phyloP scores from a whole-genome alignment of 2,329 filamentous ascomycete genomes.

The Acrocalymma vagum region DNA sequence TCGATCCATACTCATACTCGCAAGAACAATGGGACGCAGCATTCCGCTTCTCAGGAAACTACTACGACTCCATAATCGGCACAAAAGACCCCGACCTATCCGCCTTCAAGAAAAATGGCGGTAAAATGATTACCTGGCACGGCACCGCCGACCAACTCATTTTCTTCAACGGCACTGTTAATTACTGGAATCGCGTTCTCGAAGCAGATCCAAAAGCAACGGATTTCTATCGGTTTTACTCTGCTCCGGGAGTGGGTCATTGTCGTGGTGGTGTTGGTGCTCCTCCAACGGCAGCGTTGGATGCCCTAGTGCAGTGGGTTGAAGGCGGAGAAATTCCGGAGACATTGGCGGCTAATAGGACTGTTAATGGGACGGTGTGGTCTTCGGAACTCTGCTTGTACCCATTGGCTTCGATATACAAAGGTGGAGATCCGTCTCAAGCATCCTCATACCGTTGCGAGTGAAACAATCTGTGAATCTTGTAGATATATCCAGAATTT shows the following conservation, averaged over 20 bases:
- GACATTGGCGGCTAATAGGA: slow-evolving; percentile 9
- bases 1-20: slow-evolving; percentile 30
- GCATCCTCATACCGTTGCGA: slow-evolving; percentile 12
- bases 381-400: slow-evolving; percentile 2
- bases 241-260: slow-evolving; percentile 19
- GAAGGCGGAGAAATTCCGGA: slow-evolving; percentile 14
- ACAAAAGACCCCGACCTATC: slow-evolving; percentile 49
- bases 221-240: slow-evolving; percentile 20
- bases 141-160: slow-evolving; percentile 31
- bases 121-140: slow-evolving; percentile 56
- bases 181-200: slow-evolving; percentile 3
- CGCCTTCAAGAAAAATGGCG: slow-evolving; percentile 44
- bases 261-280: slow-evolving; percentile 15
- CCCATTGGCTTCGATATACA: slow-evolving; percentile 13
- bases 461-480: too few relatives aligned
- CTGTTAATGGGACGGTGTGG: slow-evolving; percentile 1
- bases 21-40: slow-evolving; percentile 29
- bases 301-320: slow-evolving; percentile 19
- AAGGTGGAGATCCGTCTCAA: slow-evolving; percentile 10
- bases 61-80: slow-evolving; percentile 48
- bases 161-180: slow-evolving; percentile 5
- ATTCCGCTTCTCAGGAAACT: slow-evolving; percentile 29
- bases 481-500: too few relatives aligned
- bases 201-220: slow-evolving; percentile 1
- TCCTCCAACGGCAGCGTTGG: slow-evolving; percentile 11